Evolutionary conservation across 2,329 filamentous ascomycete species (phyloP).

Genomic region (Fusarium chlamydosporum): DNA sequence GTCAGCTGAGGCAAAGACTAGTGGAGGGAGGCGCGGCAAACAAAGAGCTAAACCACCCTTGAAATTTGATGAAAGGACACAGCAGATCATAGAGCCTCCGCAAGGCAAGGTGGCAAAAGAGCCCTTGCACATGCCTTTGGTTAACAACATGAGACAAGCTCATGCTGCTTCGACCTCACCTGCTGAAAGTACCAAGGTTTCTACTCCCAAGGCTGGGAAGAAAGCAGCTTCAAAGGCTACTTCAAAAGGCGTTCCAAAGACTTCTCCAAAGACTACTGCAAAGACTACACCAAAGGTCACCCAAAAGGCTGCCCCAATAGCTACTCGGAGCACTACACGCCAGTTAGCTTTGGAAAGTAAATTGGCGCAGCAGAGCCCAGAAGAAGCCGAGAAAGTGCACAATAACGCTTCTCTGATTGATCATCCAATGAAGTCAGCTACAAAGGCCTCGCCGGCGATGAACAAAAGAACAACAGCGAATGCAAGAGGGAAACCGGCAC

Average conservation of each 20-base stretch:
- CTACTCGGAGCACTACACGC: conserved; percentile 1
- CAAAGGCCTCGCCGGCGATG: not conserved
- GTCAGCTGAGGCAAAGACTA: not conserved
- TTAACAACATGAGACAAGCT: conserved; percentile 36
- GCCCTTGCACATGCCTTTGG: conserved; percentile 23
- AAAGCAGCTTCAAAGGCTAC: conserved; percentile 7
- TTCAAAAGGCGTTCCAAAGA: conserved; percentile 15
- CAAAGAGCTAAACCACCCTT: conserved; percentile 56
- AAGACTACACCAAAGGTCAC: not conserved
- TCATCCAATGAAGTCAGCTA: not conserved
- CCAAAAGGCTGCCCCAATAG: not conserved
- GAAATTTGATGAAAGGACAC: conserved; percentile 53
- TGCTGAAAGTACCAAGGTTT: conserved; percentile 16
- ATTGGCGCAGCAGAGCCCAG: conserved; percentile 7
- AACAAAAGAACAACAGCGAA: not conserved
- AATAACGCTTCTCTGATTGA: not conserved
- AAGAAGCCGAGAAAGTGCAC: not conserved
- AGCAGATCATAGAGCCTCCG: conserved; percentile 44
- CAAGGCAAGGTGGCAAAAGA: conserved; percentile 7
- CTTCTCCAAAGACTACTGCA: not conserved
- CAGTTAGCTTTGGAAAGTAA: conserved; percentile 2
- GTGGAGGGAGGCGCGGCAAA: conserved; percentile 49
- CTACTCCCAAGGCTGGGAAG: conserved; percentile 14
- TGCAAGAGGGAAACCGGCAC: not conserved
- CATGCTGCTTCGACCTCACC: conserved; percentile 38